Evolutionary conservation across 176 grass and related monocot species (phyloP).

Genomic region (Triticum aestivum): IWGSC_CS_RefSeq_v2.1 NC_057805.1:486291801-486292300

Average conservation of each 20-base stretch:
- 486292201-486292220: too few relatives aligned
- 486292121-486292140: background rate
- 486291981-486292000: constrained; percentile 82
- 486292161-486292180: background rate
- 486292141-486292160: too few relatives aligned
- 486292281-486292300: too few relatives aligned
- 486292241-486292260: background rate
- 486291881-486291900: background rate
- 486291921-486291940: background rate
- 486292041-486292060: constrained; percentile 29
- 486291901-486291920: background rate
- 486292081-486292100: background rate
- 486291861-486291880: background rate
- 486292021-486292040: constrained; percentile 96
- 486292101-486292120: background rate
- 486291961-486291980: constrained; percentile 20
- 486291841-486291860: background rate
- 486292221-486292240: background rate
- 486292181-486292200: background rate
- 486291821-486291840: background rate
- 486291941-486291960: constrained; percentile 1
- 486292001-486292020: constrained; percentile 97
- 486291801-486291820: too few relatives aligned
- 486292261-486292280: background rate
- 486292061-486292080: background rate